phyloP scores from a whole-genome alignment of 2,329 filamentous ascomycete species.

The Trichoderma pleuroti region DNA sequence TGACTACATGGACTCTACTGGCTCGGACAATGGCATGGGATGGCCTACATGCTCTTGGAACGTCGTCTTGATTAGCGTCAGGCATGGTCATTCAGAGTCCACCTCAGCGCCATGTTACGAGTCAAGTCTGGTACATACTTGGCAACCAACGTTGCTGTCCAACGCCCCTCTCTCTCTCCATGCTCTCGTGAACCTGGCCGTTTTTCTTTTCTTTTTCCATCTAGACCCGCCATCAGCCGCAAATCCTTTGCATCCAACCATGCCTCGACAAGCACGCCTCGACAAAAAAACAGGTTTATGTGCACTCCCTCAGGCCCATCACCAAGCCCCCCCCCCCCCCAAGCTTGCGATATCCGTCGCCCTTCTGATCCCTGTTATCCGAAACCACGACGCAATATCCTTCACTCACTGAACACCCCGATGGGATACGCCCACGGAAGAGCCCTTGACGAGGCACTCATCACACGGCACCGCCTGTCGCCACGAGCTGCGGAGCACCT shows the following conservation, averaged over 20 bases:
- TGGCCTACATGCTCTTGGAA: background rate
- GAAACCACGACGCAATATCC: background rate
- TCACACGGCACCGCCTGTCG: slow-evolving; percentile 53
- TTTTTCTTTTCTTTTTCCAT: background rate
- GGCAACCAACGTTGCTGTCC: background rate
- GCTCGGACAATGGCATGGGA: background rate
- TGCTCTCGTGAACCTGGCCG: background rate
- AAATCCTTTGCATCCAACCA: background rate
- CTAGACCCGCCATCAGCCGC: slow-evolving; percentile 3
- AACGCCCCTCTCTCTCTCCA: background rate
- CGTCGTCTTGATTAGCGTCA: background rate
- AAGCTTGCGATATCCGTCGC: background rate
- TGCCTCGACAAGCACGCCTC: background rate
- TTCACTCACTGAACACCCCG: background rate
- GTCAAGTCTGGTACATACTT: background rate
- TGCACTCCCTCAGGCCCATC: background rate
- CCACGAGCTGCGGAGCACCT: slow-evolving; percentile 60
- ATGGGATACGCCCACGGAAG: background rate
- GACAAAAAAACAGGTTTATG: background rate
- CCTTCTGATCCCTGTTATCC: background rate
- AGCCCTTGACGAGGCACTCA: slow-evolving; percentile 35
- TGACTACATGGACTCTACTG: too few relatives aligned
- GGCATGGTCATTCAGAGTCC: background rate
- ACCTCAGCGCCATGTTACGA: background rate
- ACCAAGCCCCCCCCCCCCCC: background rate